phyloP scores from a whole-genome alignment of 2,329 filamentous ascomycete species.

The Penicillium corylophilum region DNA sequence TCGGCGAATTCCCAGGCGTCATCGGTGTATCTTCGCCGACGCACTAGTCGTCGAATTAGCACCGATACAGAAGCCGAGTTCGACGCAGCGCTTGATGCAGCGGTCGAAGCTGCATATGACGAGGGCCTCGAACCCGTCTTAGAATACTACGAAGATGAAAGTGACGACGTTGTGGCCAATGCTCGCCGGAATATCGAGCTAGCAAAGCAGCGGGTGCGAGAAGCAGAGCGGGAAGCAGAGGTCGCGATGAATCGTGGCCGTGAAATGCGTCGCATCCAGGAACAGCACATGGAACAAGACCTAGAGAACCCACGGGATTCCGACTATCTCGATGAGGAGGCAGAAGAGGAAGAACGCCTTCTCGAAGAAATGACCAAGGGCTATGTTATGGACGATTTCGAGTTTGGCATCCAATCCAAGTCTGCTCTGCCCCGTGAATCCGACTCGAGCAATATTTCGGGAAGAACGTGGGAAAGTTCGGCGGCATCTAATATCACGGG shows the following conservation, averaged over 20 bases:
- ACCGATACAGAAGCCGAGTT: slow-evolving; percentile 84
- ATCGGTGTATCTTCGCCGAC: slow-evolving; percentile 65
- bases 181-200: slow-evolving; percentile 68
- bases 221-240: slow-evolving; percentile 69
- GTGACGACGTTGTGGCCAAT: slow-evolving; percentile 44
- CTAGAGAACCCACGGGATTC: slow-evolving; percentile 26
- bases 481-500: slow-evolving; percentile 70
- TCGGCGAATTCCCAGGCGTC: slow-evolving; percentile 80
- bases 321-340: slow-evolving; percentile 61
- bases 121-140: slow-evolving; percentile 75
- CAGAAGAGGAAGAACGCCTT: slow-evolving; percentile 71
- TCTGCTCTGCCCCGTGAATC: slow-evolving; percentile 73
- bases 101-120: slow-evolving; percentile 93
- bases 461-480: slow-evolving; percentile 77
- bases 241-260: slow-evolving; percentile 61
- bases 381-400: slow-evolving; percentile 79
- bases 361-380: slow-evolving; percentile 86
- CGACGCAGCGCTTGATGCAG: slow-evolving; percentile 88
- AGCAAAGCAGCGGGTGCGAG: slow-evolving; percentile 71
- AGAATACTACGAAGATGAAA: slow-evolving; percentile 32
- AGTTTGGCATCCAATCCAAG: slow-evolving; percentile 68
- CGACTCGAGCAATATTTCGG: slow-evolving; percentile 76
- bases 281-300: slow-evolving; percentile 24
- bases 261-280: slow-evolving; percentile 52
- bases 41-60: slow-evolving; percentile 67